Base-by-base conservation (phyloP, 2,329 filamentous ascomycete genomes). In the Graphiopsis chlorocephala region DNA sequence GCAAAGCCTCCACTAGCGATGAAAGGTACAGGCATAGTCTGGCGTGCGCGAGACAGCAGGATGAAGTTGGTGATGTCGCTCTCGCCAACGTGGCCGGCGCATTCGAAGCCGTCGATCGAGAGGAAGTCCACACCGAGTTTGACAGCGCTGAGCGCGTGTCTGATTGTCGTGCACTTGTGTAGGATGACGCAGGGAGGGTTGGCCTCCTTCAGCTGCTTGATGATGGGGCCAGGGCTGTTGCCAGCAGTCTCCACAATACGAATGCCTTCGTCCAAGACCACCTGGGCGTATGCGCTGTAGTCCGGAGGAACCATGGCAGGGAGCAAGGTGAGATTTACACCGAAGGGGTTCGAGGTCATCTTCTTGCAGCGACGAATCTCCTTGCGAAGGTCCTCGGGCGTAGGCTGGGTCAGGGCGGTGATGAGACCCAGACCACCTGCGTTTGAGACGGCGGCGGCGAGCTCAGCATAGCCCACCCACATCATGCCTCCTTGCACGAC, bases 161-260 rank as follows among this genome's bases (percentile, higher is more conserved):
- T 84, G 80, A 99, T 96, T 5, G 92, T 96, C 10, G 95, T 99
- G 83, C 95, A 98, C 82, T 99, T 99, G 86, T 99, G 95, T 64
- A 99, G 82, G 72, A 99, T 88, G 64, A 86, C 94, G 73, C 86
- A 86, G 2, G 76, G 75, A 10, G 75, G 76, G 64, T 87, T 88
- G 6, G 89, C 90, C 67, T 85, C 85, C 82, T 98, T 99, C 63
- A 99, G 85, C 82, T 92, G 87, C 75, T 86, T 84, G 78, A 99
- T 98, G 68, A 99, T 89, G 3, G 93, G 93, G 0, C 93, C 95
- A 0, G 95, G 95, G 72, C 84, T 89, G 82, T 96, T 96, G 62
- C 93, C 93, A 1, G 93, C 93, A 2, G 93, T 97, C 81, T 98
- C 95, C 71, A 98, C 94, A 67, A 98, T 89, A 69, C 86, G 87